Percentiles rank a stretch among this genome's conserved stretches.
phyloP scores from a whole-genome alignment of 202 grass and related monocot species.

The Setaria viridis region DNA sequence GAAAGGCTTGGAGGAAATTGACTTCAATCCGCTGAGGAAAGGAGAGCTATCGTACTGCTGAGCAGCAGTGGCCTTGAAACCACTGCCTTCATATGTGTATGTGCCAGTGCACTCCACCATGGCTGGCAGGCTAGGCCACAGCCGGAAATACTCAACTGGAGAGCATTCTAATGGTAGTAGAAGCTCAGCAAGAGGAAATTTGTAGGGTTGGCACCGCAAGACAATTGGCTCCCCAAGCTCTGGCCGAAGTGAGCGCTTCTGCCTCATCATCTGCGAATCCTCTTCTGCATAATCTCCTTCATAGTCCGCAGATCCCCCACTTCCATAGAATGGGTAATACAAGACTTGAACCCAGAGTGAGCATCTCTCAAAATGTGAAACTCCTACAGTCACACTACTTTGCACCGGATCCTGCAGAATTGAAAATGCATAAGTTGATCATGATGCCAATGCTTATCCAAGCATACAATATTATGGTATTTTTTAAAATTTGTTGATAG shows the following conservation, averaged over 20 bases:
- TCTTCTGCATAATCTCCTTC: constrained; percentile 97
- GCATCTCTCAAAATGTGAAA: constrained; percentile 99
- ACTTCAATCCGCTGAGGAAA: constrained; percentile 90
- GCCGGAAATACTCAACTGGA: constrained; percentile 94
- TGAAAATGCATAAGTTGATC: constrained; percentile 18
- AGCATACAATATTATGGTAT: constrained; percentile 8
- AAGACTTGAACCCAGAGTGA: constrained; percentile 98
- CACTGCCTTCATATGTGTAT: constrained; percentile 93
- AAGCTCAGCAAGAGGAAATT: constrained; percentile 88
- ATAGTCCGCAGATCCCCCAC: constrained; percentile 63
- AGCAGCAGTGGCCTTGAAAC: constrained; percentile 98
- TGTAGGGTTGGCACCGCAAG: constrained; percentile 94
- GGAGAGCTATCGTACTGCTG: constrained; percentile 95
- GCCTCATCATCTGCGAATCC: constrained; percentile 83
- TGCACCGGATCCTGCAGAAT: constrained; percentile 84
- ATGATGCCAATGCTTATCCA: constrained; percentile 6
- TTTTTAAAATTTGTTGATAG: constrained; percentile 25
- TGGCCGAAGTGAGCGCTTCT: constrained; percentile 67
- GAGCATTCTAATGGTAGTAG: constrained; percentile 90
- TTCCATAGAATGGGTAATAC: constrained; percentile 94
- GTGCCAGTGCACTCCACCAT: constrained; percentile 87
- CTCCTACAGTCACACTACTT: constrained; percentile 94
- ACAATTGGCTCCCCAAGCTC: constrained; percentile 93
- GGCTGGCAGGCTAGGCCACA: constrained; percentile 95
- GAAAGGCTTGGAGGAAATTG: constrained; percentile 83